phyloP scores from a whole-genome alignment of 495 filamentous ascomycete genomes.

The Xylaria venustula region DNA sequence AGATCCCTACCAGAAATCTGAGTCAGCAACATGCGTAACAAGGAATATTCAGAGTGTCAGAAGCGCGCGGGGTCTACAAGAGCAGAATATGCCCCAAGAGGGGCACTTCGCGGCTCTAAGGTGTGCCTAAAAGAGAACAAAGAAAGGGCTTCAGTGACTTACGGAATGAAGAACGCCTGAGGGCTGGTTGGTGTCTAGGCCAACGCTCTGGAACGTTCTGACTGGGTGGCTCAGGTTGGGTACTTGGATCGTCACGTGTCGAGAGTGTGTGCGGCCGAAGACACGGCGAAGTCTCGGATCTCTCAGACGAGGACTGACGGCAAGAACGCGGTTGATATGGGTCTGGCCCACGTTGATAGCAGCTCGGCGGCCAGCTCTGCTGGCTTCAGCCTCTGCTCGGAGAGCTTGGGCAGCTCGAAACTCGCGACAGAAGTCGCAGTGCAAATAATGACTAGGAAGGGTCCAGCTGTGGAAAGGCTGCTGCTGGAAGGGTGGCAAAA shows the following conservation, averaged over 20 bases:
- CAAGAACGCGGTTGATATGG: background rate
- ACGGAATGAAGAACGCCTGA: background rate
- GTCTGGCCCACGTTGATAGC: constrained; percentile 1
- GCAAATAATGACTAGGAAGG: constrained; percentile 6
- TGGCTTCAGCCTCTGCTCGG: background rate
- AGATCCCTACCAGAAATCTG: too few species aligned
- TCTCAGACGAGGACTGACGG: background rate
- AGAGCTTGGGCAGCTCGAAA: background rate
- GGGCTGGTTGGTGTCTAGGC: background rate
- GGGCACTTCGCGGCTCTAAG: too few species aligned
- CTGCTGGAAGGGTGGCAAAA: background rate
- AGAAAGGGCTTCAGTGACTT: too few species aligned
- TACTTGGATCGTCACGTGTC: constrained; percentile 1
- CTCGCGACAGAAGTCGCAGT: constrained; percentile 11
- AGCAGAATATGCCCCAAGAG: too few species aligned
- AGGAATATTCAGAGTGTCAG: too few species aligned
- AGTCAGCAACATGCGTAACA: too few species aligned
- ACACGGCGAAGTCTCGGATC: background rate
- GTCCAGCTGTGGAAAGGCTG: constrained; percentile 2
- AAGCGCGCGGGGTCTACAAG: too few species aligned
- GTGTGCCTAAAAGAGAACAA: too few species aligned
- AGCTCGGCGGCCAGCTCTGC: background rate
- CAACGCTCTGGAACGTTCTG: too few species aligned
- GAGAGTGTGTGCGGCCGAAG: background rate
- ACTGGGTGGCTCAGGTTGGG: background rate